Base-by-base conservation (phyloP, 495 filamentous ascomycete genomes). In the Aspergillus homomorphus region DNA sequence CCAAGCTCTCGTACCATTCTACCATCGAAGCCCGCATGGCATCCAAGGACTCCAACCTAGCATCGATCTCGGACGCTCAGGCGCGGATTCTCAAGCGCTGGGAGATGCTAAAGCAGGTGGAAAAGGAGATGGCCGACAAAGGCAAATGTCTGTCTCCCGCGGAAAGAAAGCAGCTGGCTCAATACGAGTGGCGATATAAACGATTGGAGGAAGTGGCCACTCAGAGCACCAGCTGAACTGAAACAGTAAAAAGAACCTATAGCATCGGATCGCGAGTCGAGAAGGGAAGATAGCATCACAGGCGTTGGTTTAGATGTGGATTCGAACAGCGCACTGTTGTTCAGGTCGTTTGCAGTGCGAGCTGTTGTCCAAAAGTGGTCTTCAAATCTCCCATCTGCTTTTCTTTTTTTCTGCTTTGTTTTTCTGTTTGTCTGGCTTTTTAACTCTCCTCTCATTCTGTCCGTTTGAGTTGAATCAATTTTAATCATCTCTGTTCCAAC, bases 101-200 rank as follows among this genome's bases (percentile, higher is more conserved):
- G 74, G 73, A 76, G 16, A 67, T 75, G 66, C 56, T 75, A 19
- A 72, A 70, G 48, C 68, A 74, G 41, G 57, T 62, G 10, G 72
- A 73, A 41, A 74, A 74, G 46, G 74, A 76, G 50, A 61, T 75
- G 53, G 56, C 57, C 9, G 72, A 74, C 22, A 72, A 73, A 16
- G 73, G 73, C 2, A 69, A 69, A 28, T 57, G 58, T 18, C 59
- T 75, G 9, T 63, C 65, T 4, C 68, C 74, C 12, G 62, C 60
- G 6, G 73, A 75, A 44, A 71, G 67, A 58, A 71, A 69, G 42
- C 67, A 72, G 45, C 45, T 77, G 55, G 67, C 69, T 23, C 73
- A 76, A 49, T 76, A 70, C 46, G 72, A 69, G 22, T 77, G 74
- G 74, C 64, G 72, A 52, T 77, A 69, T 53, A 73, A 70, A 26